phyloP scores from a whole-genome alignment of 192 early-diverging fungal species.

The Coemansia sp. region DNA sequence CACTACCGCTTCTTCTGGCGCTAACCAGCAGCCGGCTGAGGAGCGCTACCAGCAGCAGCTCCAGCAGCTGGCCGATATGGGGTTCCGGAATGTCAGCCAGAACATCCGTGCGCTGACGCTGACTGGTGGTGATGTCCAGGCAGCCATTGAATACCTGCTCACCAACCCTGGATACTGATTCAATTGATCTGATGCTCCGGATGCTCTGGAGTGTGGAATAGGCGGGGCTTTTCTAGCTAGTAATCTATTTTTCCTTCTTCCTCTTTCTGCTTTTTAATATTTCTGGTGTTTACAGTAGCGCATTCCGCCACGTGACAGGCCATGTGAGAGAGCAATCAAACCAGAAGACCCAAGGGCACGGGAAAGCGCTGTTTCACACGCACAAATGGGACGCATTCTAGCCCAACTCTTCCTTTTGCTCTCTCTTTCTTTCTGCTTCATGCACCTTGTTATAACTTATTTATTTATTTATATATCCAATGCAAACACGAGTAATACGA shows the following conservation, averaged over 20 bases:
- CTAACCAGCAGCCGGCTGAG: slow-evolving; percentile 45
- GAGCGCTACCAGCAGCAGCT: slow-evolving; percentile 73
- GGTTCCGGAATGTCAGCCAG: slow-evolving; percentile 84
- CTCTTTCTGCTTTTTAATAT: not conserved
- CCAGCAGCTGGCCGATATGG: slow-evolving; percentile 92
- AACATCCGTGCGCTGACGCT: slow-evolving; percentile 87
- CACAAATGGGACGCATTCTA: too few relatives aligned
- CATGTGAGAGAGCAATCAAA: not conserved
- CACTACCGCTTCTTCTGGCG: not conserved
- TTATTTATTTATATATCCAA: not conserved
- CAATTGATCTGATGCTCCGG: not conserved
- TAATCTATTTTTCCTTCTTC: not conserved
- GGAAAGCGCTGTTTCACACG: too few relatives aligned
- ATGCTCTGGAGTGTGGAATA: not conserved
- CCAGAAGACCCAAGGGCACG: too few relatives aligned
- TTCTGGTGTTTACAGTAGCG: not conserved
- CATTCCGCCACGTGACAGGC: not conserved
- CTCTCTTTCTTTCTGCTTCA: not conserved
- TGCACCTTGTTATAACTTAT: not conserved
- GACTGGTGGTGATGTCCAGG: slow-evolving; percentile 88
- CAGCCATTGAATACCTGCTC: slow-evolving; percentile 86
- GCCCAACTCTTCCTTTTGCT: not conserved
- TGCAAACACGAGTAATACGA: not conserved
- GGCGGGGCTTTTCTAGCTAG: too few relatives aligned
- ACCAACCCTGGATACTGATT: slow-evolving; percentile 19